Base-by-base conservation (phyloP, 352 stramenopile genomes). In the Phytophthora cactorum region DNA sequence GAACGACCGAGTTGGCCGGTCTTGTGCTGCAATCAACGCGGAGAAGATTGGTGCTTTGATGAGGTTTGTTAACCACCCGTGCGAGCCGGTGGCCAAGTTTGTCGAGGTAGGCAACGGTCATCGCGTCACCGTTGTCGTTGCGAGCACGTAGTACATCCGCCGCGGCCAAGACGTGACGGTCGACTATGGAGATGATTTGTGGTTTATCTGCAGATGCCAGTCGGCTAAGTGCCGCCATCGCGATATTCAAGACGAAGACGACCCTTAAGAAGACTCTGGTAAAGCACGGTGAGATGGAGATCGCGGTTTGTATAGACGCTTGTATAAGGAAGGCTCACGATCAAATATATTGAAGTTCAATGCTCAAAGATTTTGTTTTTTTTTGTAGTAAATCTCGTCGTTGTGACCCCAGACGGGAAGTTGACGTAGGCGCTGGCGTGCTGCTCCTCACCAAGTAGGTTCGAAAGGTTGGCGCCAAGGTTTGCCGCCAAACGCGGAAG, bases 1-100 rank as follows among this genome's bases (percentile, higher is more conserved):
- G 32, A 38, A 7, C 5, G 5, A 2, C 32, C 32, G 2, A 38
- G 5, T 2, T 7, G 8, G 1, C 32, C 32, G 1, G 11, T 38
- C 8, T 7, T 7, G 32, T 8, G 32, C 8, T 11, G 32, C 27
- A 4, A 53, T 53, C 28, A 53, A 39, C 14, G 47, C 47, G 1
- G 29, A 62, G 12, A 10, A 17, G 6, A 52, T 46, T 15, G 44
- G 28, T 5, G 55, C 17, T 2, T 32, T 54, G 4, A 47, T 62
- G 43, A 15, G 43, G 8, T 62, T 53, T 11, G 43, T 53, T n/a
- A 53, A 53, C 17, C 55, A 62, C 29, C 47, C 43, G 5, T 62
- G 54, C 29, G 6, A 15, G 10, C 43, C 44, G 2, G 31, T 53
- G 15, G 43, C 44, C 11, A 62, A 53, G 55, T 46, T 54, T 17